phyloP scores from a whole-genome alignment of 169 alveolate species.

The Plasmodium berghei region DNA sequence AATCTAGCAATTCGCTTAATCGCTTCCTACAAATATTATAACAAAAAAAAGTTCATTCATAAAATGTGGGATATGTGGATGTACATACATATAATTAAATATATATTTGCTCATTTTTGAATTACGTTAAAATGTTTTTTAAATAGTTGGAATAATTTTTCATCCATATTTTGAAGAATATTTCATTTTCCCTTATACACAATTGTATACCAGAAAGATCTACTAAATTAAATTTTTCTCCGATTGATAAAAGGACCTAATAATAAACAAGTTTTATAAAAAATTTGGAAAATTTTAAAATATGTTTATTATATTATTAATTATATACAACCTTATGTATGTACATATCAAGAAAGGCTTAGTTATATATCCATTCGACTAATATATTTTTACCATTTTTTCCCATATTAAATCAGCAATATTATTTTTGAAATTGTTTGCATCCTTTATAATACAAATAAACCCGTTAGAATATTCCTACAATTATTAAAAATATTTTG shows the following conservation, averaged over 20 bases:
- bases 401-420: conserved; percentile 73
- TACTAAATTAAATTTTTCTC: conserved; percentile 61
- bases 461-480: conserved; percentile 74
- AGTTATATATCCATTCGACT: background rate
- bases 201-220: conserved; percentile 65
- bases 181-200: conserved; percentile 72
- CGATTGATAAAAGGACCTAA: conserved; percentile 64
- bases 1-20: conserved; percentile 44
- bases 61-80: background rate
- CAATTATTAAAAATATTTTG: background rate
- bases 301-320: background rate
- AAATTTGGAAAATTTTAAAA: background rate
- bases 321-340: background rate
- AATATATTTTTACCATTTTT: conserved; percentile 45
- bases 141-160: conserved; percentile 60
- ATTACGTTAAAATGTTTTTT: conserved; percentile 51
- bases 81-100: background rate
- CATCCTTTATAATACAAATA: conserved; percentile 54
- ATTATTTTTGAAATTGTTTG: conserved; percentile 19
- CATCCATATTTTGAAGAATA: conserved; percentile 73
- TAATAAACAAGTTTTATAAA: background rate
- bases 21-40: conserved; percentile 22
- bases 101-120: background rate
- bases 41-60: conserved; percentile 5
- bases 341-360: background rate